Percentiles rank a stretch among this genome's conserved stretches.
Conservation (phyloP, 108 stramenopile genomes). For the Stephanodiscus triporus region DNA sequence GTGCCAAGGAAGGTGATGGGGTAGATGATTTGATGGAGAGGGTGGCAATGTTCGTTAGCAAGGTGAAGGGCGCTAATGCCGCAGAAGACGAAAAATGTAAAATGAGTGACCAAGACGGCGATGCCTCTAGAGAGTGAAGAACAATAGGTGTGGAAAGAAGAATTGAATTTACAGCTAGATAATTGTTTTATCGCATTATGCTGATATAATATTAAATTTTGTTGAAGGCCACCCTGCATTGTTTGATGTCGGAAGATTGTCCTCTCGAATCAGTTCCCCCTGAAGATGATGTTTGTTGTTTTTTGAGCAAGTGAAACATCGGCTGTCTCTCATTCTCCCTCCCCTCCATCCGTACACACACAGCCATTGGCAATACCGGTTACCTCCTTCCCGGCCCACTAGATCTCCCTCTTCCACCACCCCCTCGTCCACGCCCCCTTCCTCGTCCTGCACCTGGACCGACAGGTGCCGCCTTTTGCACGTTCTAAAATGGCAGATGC, state of each 20-base stretch:
- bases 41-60: conserved; percentile 82
- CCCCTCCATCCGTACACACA: not conserved
- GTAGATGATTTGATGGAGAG: conserved; percentile 88
- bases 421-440: conserved; percentile 66
- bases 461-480: conserved; percentile 55
- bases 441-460: conserved; percentile 51
- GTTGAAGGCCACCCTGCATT: not conserved
- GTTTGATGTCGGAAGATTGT: too few species aligned
- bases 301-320: not conserved
- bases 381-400: conserved; percentile 28
- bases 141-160: not conserved
- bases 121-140: not conserved
- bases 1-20: conserved; percentile 85
- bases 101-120: not conserved
- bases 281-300: not conserved
- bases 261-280: not conserved
- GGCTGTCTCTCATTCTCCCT: not conserved
- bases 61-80: conserved; percentile 62
- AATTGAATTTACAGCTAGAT: not conserved
- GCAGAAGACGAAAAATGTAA: conserved; percentile 5
- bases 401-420: conserved; percentile 20
- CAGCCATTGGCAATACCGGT: not conserved
- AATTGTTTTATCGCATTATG: not conserved
- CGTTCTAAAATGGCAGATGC: conserved; percentile 17
- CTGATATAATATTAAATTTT: conserved; percentile 2